Evolutionary conservation across 2,329 filamentous ascomycete genomes (phyloP), one percentile per base, ranked within the genome.

Genomic region (Nakataea oryzae): DNA sequence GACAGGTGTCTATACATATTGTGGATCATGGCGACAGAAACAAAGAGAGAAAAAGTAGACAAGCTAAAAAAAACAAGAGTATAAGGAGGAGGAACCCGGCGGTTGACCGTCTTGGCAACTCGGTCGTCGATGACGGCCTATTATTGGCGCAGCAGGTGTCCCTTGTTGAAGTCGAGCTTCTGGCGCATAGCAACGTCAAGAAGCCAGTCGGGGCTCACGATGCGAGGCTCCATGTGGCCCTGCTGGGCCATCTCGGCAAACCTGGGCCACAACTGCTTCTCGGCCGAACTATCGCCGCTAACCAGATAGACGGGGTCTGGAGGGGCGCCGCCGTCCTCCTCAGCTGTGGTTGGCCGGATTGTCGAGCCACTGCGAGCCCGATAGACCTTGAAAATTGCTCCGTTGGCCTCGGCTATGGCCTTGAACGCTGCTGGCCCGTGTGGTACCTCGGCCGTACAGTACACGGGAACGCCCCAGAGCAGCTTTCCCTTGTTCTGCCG

Each of bases 121-220:
- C 34, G 6, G 41, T 21, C 11, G 17, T 50, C 41, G 41, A n/a
- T 17, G 4, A 21, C n/a, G 41, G 21, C 41, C 3, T 50, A 21
- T 21, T 9, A 21, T 21, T 50, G n/a, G 28, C 7, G 55, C 59
- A 55, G 29, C 59, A 86, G 72, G 70, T 90, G 91, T 67, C 80
- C 82, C 54, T 86, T 76, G 62, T 86, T 79, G 73, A 86, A 87
- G n/a, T 79, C 79, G 65, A 95, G 78, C 73, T 91, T 81, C 75
- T 99, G 95, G 69, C 85, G 86, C 90, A 99, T 93, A 5, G 91
- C 91, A 64, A 92, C 87, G 70, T 93, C 88, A 63, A 99, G 77
- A 68, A 99, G 74, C 95, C 95, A 99, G 71, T 99, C 93, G 3
- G 89, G 84, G 58, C 83, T 84, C 28, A 97, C 91, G 54, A 99